Percentiles rank a stretch among this genome's conserved stretches.
These are phyloP conservation scores for Fusarium phyllophilum DNA, from an alignment of 2,329 filamentous ascomycete species.

Conservation along the genomic window DNA sequence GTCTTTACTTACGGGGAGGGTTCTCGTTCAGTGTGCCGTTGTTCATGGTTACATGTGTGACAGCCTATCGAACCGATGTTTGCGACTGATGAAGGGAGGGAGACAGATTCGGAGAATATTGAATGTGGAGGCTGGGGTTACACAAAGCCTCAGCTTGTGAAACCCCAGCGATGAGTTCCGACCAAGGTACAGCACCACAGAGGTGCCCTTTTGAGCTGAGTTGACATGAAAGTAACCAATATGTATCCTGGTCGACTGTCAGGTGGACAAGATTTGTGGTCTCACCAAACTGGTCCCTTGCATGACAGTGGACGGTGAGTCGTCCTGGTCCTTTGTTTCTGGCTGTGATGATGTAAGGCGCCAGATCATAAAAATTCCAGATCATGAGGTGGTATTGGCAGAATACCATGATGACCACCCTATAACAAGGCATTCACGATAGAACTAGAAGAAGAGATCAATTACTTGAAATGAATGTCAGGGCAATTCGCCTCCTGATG, in stretches of 20 bases:
- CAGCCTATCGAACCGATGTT: background rate
- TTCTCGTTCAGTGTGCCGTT: conserved; percentile 5
- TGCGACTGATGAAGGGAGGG: conserved; percentile 4
- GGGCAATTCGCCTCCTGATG: background rate
- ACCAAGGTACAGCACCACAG: conserved; percentile 11
- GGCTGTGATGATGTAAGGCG: conserved; percentile 6
- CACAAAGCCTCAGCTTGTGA: conserved; percentile 26
- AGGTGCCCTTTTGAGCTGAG: conserved; percentile 22
- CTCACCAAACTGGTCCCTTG: conserved; percentile 39
- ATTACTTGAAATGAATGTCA: background rate
- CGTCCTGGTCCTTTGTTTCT: conserved; percentile 6
- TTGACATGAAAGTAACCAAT: conserved; percentile 19
- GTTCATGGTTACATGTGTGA: conserved; percentile 3
- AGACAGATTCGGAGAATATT: conserved; percentile 34
- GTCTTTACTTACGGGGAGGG: background rate
- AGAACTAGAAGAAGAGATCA: background rate
- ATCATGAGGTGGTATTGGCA: background rate
- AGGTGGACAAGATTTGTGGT: conserved; percentile 21
- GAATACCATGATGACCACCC: background rate
- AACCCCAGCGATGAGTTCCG: conserved; percentile 18
- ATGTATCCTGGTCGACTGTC: conserved; percentile 22
- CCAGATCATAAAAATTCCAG: background rate
- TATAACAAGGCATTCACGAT: background rate
- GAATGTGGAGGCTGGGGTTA: conserved; percentile 26
- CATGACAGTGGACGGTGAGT: conserved; percentile 22